Evolutionary conservation across 2,329 filamentous ascomycete genomes (phyloP).

Genomic region (Sclerotinia glacialis): DNA sequence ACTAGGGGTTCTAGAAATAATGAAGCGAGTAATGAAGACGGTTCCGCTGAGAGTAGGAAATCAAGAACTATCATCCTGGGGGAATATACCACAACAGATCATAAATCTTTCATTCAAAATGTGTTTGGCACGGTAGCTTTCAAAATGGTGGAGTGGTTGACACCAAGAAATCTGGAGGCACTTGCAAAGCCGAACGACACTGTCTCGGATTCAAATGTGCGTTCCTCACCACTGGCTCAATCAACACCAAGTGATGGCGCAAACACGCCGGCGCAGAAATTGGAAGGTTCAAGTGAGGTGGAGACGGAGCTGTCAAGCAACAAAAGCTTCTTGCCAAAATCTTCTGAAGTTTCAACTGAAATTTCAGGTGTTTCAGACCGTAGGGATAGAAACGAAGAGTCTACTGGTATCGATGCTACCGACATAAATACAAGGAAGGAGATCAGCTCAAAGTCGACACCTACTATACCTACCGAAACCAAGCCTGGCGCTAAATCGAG

Average conservation of each 20-base stretch:
- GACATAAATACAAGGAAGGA: not conserved
- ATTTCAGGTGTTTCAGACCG: not conserved
- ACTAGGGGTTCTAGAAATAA: not conserved
- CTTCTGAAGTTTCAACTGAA: not conserved
- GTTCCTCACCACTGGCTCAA: not conserved
- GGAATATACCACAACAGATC: conserved; percentile 49
- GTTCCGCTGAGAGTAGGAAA: not conserved
- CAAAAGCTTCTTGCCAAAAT: not conserved
- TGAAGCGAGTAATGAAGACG: not conserved
- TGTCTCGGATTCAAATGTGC: not conserved
- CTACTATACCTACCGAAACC: conserved; percentile 4
- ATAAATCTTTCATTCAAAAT: conserved; percentile 62
- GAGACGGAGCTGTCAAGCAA: not conserved
- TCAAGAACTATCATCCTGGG: conserved; percentile 23
- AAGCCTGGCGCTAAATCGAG: conserved; percentile 10
- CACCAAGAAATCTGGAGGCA: conserved; percentile 46
- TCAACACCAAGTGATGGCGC: conserved; percentile 5
- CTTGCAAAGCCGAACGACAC: conserved; percentile 26
- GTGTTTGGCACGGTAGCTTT: conserved; percentile 64
- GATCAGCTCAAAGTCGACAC: not conserved
- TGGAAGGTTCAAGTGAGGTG: not conserved
- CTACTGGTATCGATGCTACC: not conserved
- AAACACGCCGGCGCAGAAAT: conserved; percentile 14
- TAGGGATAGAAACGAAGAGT: not conserved
- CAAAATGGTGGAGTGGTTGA: conserved; percentile 70